Evolutionary conservation across 345 rosid genomes (phyloP).

Genomic region (Rhizophora apiculata): DNA sequence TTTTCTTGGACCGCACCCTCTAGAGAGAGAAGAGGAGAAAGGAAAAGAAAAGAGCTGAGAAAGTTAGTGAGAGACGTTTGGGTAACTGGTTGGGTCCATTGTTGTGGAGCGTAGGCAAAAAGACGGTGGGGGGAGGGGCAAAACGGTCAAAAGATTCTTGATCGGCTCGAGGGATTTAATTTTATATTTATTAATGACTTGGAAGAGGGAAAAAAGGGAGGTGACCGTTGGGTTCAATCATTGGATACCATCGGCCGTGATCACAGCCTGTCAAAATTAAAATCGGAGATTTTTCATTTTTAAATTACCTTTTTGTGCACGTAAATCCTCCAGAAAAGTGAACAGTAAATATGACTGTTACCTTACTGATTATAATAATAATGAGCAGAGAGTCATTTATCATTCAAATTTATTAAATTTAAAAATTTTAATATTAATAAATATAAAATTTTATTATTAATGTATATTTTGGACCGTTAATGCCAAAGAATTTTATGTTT

Average conservation of each 20-base stretch:
- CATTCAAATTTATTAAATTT: too few species aligned
- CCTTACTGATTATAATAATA: too few species aligned
- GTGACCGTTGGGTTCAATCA: conserved; percentile 53
- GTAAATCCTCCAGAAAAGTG: neutral
- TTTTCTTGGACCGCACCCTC: neutral
- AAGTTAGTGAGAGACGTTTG: neutral
- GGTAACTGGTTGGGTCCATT: neutral
- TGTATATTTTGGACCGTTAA: too few species aligned
- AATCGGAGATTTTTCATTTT: neutral
- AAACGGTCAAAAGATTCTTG: conserved; percentile 37
- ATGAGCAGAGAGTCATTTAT: too few species aligned
- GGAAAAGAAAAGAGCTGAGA: conserved; percentile 15
- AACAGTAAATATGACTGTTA: too few species aligned
- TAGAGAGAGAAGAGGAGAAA: neutral
- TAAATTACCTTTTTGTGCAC: neutral
- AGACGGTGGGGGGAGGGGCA: conserved; percentile 25
- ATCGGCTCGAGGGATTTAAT: neutral
- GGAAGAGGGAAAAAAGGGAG: conserved; percentile 24
- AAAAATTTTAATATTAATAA: too few species aligned
- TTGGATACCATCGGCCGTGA: conserved; percentile 11
- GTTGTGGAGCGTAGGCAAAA: neutral
- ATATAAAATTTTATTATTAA: too few species aligned
- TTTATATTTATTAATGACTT: conserved; percentile 2
- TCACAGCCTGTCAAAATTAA: conserved; percentile 22
- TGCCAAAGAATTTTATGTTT: too few species aligned